Percentiles rank a stretch among this genome's conserved stretches.
Conservation (phyloP, 2,329 filamentous ascomycete genomes). For the Epichloe gansuensis region DNA sequence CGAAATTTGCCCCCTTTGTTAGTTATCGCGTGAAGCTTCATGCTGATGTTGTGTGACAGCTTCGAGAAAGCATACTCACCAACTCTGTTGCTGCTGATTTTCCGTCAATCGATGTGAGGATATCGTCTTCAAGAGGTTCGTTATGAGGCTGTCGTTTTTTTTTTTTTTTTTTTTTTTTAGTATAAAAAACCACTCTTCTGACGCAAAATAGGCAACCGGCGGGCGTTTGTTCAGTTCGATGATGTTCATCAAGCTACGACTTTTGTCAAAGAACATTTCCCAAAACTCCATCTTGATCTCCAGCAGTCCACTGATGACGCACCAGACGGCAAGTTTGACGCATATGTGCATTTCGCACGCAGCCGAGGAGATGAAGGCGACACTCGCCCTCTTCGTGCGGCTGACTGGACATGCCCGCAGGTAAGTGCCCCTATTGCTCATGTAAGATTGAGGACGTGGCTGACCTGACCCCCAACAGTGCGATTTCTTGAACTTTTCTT, state of each 20-base stretch:
- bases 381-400: conserved; percentile 10
- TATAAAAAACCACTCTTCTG: neutral
- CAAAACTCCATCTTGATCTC: conserved; percentile 25
- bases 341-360: conserved; percentile 30
- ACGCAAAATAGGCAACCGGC: conserved; percentile 21
- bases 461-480: conserved; percentile 14
- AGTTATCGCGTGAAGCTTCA: neutral
- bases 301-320: conserved; percentile 25
- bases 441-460: neutral
- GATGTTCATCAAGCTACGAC: conserved; percentile 26
- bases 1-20: conserved; percentile 4
- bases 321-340: conserved; percentile 25
- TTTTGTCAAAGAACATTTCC: conserved; percentile 32
- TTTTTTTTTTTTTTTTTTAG: neutral
- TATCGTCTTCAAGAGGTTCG: conserved; percentile 24
- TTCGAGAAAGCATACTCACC: conserved; percentile 24
- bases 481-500: conserved; percentile 28
- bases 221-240: conserved; percentile 31
- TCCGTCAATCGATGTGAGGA: conserved; percentile 26
- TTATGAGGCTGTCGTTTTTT: neutral
- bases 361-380: conserved; percentile 23
- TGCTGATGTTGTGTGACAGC: conserved; percentile 12
- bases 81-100: conserved; percentile 24
- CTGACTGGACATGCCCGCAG: conserved; percentile 24
- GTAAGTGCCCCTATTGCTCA: conserved; percentile 12